A percentile compares a stretch with the other conserved stretches of the same genome.
phyloP scores from a whole-genome alignment of 345 rosid genomes.

The Cardamine chenopodiifolia region DNA sequence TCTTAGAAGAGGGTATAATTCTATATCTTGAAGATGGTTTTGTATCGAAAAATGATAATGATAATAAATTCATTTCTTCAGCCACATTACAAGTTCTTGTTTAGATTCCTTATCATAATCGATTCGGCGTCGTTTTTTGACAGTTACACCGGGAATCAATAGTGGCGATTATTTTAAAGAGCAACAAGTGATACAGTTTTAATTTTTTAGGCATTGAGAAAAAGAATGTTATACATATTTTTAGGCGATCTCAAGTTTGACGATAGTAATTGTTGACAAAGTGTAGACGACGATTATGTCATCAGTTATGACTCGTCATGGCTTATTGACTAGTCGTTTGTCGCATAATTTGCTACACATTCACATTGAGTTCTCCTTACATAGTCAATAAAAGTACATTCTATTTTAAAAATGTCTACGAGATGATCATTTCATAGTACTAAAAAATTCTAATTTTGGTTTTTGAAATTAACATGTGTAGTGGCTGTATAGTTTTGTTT shows the following conservation, averaged over 20 bases:
- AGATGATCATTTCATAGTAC: background rate
- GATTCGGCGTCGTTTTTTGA: background rate
- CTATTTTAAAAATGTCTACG: background rate
- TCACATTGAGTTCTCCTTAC: slow-evolving; percentile 14
- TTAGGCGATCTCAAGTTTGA: slow-evolving; percentile 14
- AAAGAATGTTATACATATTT: background rate
- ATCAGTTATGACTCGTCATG: slow-evolving; percentile 2
- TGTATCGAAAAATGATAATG: slow-evolving; percentile 31
- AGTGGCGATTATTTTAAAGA: background rate
- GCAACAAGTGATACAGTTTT: background rate
- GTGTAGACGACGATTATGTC: slow-evolving; percentile 10
- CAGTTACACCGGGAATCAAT: background rate
- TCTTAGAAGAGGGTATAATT: slow-evolving; percentile 35
- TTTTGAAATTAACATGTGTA: background rate
- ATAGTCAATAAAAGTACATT: slow-evolving; percentile 2
- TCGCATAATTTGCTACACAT: slow-evolving; percentile 26
- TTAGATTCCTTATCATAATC: background rate
- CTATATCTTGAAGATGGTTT: slow-evolving; percentile 32
- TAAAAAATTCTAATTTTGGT: background rate
- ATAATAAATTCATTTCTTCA: slow-evolving; percentile 5
- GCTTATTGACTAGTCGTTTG: slow-evolving; percentile 16
- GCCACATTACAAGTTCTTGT: background rate
- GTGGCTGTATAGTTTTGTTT: background rate
- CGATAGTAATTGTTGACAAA: slow-evolving; percentile 11
- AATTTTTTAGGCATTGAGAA: background rate